Conservation (phyloP, 2,329 filamentous ascomycete species). For the Talaromyces sp. region DNA sequence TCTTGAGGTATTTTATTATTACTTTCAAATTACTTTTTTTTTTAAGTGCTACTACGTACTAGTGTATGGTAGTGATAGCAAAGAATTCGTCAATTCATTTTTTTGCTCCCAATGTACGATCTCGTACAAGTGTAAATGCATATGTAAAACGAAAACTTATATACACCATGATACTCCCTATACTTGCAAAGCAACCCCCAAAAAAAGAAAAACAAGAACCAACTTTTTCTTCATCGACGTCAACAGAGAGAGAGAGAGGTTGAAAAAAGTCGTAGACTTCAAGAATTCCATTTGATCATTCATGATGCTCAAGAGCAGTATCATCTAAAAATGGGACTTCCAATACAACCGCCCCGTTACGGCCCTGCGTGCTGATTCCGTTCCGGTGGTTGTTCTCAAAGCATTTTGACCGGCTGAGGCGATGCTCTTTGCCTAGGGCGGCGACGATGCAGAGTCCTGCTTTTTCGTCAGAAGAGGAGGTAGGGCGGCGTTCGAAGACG, state of each 20-base stretch:
- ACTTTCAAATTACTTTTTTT: no score
- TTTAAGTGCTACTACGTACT: no score
- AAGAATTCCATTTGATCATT: slow-evolving; percentile 8
- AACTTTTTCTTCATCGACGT: background rate
- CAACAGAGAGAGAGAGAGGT: background rate
- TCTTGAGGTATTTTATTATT: no score
- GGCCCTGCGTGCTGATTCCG: slow-evolving; percentile 43
- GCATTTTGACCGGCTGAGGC: slow-evolving; percentile 73
- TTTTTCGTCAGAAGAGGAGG: background rate
- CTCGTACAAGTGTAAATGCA: background rate
- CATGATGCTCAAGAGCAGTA: slow-evolving; percentile 9
- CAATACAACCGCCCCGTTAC: slow-evolving; percentile 83
- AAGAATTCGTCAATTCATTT: background rate
- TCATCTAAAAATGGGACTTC: slow-evolving; percentile 57
- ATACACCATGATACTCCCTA: background rate
- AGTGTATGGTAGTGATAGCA: background rate
- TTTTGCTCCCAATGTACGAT: background rate
- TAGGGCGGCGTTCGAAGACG: slow-evolving; percentile 69
- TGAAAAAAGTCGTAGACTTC: background rate
- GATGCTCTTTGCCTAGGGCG: slow-evolving; percentile 81
- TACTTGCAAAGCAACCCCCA: background rate
- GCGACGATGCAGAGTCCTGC: slow-evolving; percentile 72
- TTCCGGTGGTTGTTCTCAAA: slow-evolving; percentile 33
- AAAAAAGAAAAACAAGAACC: background rate
- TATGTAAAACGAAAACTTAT: background rate